Evolutionary conservation across 2,329 filamentous ascomycete genomes (phyloP).

Genomic region (Cercospora sp.): DNA sequence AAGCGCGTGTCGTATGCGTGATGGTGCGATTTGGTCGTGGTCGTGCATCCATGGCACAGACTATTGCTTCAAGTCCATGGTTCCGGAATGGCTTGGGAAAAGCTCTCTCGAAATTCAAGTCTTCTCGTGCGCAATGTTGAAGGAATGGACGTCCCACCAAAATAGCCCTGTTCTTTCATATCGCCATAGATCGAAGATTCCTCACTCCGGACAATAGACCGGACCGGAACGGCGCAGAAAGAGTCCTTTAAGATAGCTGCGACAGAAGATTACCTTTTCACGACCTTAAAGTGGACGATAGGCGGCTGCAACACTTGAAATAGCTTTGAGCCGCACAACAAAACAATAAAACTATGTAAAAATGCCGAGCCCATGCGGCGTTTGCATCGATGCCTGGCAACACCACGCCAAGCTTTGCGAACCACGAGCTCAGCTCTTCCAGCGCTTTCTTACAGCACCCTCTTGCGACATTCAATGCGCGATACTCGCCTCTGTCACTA

Average conservation of each 20-base stretch:
- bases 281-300: too few relatives aligned
- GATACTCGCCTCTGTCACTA: not conserved
- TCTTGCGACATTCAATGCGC: not conserved
- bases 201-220: too few relatives aligned
- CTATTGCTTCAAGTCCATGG: not conserved
- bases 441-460: not conserved
- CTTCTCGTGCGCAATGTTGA: not conserved
- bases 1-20: not conserved
- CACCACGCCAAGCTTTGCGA: not conserved
- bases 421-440: not conserved
- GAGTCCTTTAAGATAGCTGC: too few relatives aligned
- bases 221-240: too few relatives aligned
- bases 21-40: not conserved
- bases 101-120: not conserved
- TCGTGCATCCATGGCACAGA: not conserved
- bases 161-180: not conserved
- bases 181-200: too few relatives aligned
- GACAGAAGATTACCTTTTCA: too few relatives aligned
- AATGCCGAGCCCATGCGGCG: not conserved
- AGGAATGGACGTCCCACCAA: not conserved
- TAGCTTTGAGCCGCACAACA: too few relatives aligned
- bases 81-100: not conserved
- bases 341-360: not conserved
- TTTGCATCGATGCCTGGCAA: not conserved
- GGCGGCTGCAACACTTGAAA: too few relatives aligned